Conservation (phyloP, 208 protist species). For the Acanthamoeba lenticulata region DNA sequence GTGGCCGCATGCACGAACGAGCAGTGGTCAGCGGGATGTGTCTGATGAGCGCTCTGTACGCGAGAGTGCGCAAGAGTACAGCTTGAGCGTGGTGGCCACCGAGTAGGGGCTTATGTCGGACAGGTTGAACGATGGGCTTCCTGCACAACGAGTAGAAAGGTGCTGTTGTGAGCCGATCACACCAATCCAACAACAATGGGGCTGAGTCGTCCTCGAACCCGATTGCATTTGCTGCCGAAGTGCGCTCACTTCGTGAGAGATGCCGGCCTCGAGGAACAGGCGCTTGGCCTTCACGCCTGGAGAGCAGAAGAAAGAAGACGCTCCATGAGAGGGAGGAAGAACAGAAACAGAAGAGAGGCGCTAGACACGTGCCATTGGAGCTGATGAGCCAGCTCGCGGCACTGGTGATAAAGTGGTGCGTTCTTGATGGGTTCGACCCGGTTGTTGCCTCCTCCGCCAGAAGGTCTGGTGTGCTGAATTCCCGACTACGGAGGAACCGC, state of each 20-base stretch:
- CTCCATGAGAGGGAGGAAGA: neutral
- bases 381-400: neutral
- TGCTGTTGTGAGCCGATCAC: neutral
- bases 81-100: neutral
- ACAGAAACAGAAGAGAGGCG: neutral
- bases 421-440: neutral
- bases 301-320: neutral
- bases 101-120: neutral
- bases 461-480: too few relatives aligned
- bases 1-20: neutral
- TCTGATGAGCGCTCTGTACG: neutral
- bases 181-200: neutral
- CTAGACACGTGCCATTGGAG: neutral
- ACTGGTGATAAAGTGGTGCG: neutral
- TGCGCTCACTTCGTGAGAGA: neutral
- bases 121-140: neutral
- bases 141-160: neutral
- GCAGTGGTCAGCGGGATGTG: neutral
- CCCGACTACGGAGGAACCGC: too few relatives aligned
- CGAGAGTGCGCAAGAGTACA: too few relatives aligned
- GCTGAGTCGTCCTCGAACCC: neutral
- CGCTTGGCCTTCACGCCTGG: neutral
- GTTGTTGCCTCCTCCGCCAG: neutral
- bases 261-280: neutral
- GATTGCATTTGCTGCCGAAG: neutral